Evolutionary conservation across 495 filamentous ascomycete genomes (phyloP).

Genomic region (Xylaria scruposa): DNA sequence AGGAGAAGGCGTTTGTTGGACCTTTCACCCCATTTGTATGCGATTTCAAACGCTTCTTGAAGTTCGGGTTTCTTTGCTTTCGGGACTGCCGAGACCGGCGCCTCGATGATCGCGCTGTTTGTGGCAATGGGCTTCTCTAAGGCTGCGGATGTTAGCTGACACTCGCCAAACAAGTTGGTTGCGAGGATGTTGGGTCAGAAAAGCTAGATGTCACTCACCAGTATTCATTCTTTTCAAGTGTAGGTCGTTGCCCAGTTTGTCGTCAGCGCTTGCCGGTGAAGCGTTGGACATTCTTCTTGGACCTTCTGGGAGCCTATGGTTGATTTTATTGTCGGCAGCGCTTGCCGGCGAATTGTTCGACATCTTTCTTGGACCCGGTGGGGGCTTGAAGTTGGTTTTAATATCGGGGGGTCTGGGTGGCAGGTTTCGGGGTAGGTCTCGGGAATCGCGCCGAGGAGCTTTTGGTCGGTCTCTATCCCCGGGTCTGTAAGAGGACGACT

Average conservation of each 20-base stretch:
- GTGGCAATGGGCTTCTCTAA: conserved; percentile 15
- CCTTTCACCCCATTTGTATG: conserved; percentile 31
- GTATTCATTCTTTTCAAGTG: conserved; percentile 7
- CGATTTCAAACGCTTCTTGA: conserved; percentile 34
- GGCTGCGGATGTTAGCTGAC: conserved; percentile 8
- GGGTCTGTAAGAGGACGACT: not conserved
- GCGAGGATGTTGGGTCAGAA: not conserved
- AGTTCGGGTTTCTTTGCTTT: conserved; percentile 33
- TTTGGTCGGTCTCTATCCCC: conserved; percentile 10
- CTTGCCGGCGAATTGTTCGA: conserved; percentile 31
- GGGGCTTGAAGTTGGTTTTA: conserved; percentile 25
- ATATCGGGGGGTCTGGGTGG: conserved; percentile 19
- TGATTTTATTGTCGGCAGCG: not conserved
- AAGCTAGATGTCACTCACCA: conserved; percentile 6
- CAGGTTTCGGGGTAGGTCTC: conserved; percentile 21
- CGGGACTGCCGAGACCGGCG: conserved; percentile 17
- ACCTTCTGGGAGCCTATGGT: not conserved
- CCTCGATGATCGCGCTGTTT: not conserved
- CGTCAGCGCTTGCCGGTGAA: conserved; percentile 30
- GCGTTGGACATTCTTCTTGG: conserved; percentile 22
- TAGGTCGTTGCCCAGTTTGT: not conserved
- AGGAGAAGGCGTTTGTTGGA: conserved; percentile 27
- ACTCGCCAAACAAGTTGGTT: not conserved
- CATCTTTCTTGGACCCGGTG: conserved; percentile 18
- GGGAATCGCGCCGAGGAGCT: conserved; percentile 14